Conservation (phyloP, 495 filamentous ascomycete species). For the Evernia prunastri region DNA sequence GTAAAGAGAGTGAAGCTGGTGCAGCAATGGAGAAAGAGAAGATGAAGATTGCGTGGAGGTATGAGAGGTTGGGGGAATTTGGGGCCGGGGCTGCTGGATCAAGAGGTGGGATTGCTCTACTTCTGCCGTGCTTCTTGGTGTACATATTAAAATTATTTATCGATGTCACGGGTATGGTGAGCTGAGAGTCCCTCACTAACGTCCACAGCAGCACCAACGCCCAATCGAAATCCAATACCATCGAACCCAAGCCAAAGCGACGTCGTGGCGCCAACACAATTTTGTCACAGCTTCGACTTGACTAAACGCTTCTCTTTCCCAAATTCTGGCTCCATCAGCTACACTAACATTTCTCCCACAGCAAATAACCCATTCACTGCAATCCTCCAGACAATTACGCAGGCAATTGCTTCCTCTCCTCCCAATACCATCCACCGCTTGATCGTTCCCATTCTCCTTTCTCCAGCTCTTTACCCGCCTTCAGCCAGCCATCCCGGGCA, state of each 20-base stretch:
- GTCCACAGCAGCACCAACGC: slow-evolving; percentile 23
- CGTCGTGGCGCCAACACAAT: slow-evolving; percentile 38
- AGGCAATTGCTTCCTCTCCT: slow-evolving; percentile 51
- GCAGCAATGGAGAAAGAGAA: slow-evolving; percentile 38
- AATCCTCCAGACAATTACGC: slow-evolving; percentile 55
- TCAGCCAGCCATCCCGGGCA: slow-evolving; percentile 58
- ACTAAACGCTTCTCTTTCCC: slow-evolving; percentile 69
- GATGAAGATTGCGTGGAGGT: slow-evolving; percentile 99
- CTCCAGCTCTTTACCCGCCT: slow-evolving; percentile 71
- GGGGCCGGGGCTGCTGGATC: slow-evolving; percentile 45
- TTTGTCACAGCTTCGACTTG: slow-evolving; percentile 88
- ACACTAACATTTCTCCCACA: slow-evolving; percentile 46
- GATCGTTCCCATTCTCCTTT: slow-evolving; percentile 75
- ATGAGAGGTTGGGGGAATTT: slow-evolving; percentile 74
- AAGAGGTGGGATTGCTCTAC: slow-evolving; percentile 41
- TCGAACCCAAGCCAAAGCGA: slow-evolving; percentile 1
- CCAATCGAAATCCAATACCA: slow-evolving; percentile 15
- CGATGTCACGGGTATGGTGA: neutral
- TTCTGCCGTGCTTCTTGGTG: slow-evolving; percentile 14
- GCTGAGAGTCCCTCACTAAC: slow-evolving; percentile 14
- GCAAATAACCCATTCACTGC: slow-evolving; percentile 46
- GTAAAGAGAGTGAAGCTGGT: slow-evolving; percentile 36
- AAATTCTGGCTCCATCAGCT: slow-evolving; percentile 45
- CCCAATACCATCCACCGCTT: slow-evolving; percentile 68
- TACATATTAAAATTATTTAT: slow-evolving; percentile 8